Conservation (phyloP, 2,329 filamentous ascomycete species). For the Onygenales sp. region DNA sequence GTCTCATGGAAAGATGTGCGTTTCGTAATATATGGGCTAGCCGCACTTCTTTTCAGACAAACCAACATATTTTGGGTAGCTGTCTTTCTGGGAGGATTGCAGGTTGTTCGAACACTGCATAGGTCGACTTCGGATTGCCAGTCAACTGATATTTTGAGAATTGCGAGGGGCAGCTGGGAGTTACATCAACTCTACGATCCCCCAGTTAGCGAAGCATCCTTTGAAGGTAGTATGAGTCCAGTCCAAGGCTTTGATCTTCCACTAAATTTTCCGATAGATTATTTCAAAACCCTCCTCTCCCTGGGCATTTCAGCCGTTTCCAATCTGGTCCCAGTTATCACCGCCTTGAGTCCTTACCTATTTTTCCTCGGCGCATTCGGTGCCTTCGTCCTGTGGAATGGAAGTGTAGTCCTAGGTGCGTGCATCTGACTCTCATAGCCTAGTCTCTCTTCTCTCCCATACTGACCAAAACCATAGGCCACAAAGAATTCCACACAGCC, state of each 20-base stretch:
- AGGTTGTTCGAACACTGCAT: constrained; percentile 28
- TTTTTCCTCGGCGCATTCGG: constrained; percentile 58
- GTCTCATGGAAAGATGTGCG: constrained; percentile 18
- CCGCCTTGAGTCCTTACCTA: constrained; percentile 43
- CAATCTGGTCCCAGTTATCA: constrained; percentile 31
- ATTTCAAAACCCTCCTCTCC: constrained; percentile 48
- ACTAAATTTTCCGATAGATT: constrained; percentile 27
- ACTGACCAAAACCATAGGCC: constrained; percentile 46
- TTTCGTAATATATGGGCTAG: constrained; percentile 50
- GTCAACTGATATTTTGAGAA: constrained; percentile 20
- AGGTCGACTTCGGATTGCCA: constrained; percentile 18
- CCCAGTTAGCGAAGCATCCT: constrained; percentile 36
- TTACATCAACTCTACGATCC: constrained; percentile 42
- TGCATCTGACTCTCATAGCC: not conserved
- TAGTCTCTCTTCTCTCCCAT: not conserved
- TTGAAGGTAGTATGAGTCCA: constrained; percentile 33
- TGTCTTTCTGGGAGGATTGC: constrained; percentile 37
- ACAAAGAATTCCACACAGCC: constrained; percentile 89
- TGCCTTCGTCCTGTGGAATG: constrained; percentile 75
- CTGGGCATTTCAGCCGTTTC: constrained; percentile 49
- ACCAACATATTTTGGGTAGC: constrained; percentile 95
- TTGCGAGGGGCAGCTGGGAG: constrained; percentile 21
- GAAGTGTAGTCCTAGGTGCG: constrained; percentile 78
- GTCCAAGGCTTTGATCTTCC: not conserved
- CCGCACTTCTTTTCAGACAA: constrained; percentile 70